Base-by-base conservation (phyloP, 345 rosid genomes). In the Salix udensis region DNA sequence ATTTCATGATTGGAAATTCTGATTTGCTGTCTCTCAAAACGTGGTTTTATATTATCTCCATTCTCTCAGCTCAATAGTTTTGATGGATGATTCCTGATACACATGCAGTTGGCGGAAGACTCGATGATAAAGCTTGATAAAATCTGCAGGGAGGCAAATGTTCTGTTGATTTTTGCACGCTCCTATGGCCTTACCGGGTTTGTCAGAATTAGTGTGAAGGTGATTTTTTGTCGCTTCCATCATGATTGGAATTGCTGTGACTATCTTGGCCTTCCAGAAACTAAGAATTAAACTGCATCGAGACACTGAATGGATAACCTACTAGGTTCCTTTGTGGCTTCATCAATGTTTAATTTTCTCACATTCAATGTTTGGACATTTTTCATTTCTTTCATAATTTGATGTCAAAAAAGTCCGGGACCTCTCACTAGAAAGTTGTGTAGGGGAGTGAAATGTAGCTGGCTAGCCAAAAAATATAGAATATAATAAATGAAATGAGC, bases 121-220 rank as follows among this genome's bases (percentile, higher is more conserved):
- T 88, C 90, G 31, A 91, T 92, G 98, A 62, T 91, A 72, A 91
- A 89, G 85, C 98, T 96, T 71, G 98, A 93, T 76, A 89, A 80
- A 75, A 91, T 93, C 48, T 96, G 99, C 74, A 75, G 96, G 84
- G 94, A 91, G 77, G 94, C 92, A 44, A 87, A 92, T 76, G 97
- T 93, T 65, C 87, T 84, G 92, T 82, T 96, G 90, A 85, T 93
- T 75, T 90, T 96, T 85, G 98, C 92, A 75, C 98, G 99, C 75
- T 91, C 98, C 36, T 96, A 96, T 77, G 99, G 98, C 77, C 94
- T 96, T 84, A 83, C 92, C 71, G 99, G 99, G 71, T 78, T 91
- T 83, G 94, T 92, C 79, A 92, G 97, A 62, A 83, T 89, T 79
- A 88, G 97, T 87, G 89, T 92, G 73, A 93, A 96, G 96, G 99